A percentile compares a stretch with the other conserved stretches of the same genome.
Conservation (phyloP, 2,329 filamentous ascomycete species). For the Beauveria asiatica region DNA sequence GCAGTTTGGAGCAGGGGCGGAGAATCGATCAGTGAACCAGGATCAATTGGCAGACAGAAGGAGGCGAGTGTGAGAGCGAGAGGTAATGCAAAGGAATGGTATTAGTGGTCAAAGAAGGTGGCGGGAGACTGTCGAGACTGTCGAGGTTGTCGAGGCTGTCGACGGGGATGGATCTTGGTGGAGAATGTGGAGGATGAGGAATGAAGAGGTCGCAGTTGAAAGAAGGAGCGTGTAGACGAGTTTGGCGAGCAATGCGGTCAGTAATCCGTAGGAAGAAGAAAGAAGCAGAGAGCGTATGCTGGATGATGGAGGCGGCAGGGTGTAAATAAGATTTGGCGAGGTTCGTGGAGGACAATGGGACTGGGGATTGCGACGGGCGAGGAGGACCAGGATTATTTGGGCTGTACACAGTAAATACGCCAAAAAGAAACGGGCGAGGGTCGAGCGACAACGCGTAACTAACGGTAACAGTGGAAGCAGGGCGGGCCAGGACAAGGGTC, state of each 20-base stretch:
- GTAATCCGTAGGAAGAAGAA: no score
- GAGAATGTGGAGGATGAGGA: neutral
- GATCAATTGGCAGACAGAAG: neutral
- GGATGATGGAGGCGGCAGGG: neutral
- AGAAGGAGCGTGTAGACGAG: neutral
- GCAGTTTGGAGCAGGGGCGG: neutral
- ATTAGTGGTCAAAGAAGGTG: neutral
- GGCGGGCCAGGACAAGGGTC: neutral
- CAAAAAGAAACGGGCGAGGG: neutral
- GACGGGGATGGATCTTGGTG: neutral
- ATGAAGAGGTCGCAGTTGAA: neutral
- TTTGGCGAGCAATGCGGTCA: neutral
- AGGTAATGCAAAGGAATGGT: neutral
- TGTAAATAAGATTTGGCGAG: conserved; percentile 7
- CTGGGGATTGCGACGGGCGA: neutral
- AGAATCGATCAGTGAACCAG: neutral
- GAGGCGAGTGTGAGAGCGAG: neutral
- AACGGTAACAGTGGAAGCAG: neutral
- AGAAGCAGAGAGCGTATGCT: neutral
- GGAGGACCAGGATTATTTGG: neutral
- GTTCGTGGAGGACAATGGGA: neutral
- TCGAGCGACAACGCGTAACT: neutral
- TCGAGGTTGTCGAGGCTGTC: neutral
- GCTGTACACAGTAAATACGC: no score
- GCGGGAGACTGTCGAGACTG: neutral